phyloP scores from a whole-genome alignment of 345 rosid species.

The Clausena lansium region DNA sequence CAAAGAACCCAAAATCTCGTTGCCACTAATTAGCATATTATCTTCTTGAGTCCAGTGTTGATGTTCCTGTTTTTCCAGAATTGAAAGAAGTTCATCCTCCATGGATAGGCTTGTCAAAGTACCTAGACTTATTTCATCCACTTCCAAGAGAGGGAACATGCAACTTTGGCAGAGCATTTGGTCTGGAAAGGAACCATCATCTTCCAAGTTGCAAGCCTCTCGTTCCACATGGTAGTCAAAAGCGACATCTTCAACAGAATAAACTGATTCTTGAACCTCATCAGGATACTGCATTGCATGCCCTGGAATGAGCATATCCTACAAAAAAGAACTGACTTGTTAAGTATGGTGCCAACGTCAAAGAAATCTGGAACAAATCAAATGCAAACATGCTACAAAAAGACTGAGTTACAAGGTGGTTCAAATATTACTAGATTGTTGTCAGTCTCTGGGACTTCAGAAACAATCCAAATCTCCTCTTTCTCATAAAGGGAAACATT shows the following conservation, averaged over 20 bases:
- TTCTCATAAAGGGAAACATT: slow-evolving; percentile 22
- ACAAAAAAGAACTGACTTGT: slow-evolving; percentile 21
- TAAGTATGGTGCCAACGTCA: not conserved
- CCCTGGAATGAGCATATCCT: slow-evolving; percentile 42
- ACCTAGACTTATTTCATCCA: slow-evolving; percentile 54
- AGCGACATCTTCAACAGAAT: slow-evolving; percentile 47
- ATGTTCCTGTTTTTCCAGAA: slow-evolving; percentile 39
- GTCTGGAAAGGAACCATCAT: slow-evolving; percentile 40
- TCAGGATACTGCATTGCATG: slow-evolving; percentile 24
- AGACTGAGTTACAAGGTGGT: not conserved
- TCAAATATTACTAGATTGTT: slow-evolving; percentile 37
- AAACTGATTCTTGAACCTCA: slow-evolving; percentile 48
- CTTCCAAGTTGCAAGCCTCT: slow-evolving; percentile 31
- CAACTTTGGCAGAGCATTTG: slow-evolving; percentile 26
- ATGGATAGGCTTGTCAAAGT: slow-evolving; percentile 31
- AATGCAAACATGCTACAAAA: not conserved
- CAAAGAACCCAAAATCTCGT: slow-evolving; percentile 44
- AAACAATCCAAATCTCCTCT: slow-evolving; percentile 36
- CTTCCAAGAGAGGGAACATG: slow-evolving; percentile 67
- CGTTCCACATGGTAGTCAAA: slow-evolving; percentile 43
- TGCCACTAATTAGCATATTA: slow-evolving; percentile 27
- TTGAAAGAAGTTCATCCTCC: slow-evolving; percentile 48
- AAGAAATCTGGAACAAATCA: not conserved
- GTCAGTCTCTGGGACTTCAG: slow-evolving; percentile 39
- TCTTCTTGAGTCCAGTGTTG: slow-evolving; percentile 29